phyloP scores from a whole-genome alignment of 306 rosid species.

The Cicer yamashitae region DNA sequence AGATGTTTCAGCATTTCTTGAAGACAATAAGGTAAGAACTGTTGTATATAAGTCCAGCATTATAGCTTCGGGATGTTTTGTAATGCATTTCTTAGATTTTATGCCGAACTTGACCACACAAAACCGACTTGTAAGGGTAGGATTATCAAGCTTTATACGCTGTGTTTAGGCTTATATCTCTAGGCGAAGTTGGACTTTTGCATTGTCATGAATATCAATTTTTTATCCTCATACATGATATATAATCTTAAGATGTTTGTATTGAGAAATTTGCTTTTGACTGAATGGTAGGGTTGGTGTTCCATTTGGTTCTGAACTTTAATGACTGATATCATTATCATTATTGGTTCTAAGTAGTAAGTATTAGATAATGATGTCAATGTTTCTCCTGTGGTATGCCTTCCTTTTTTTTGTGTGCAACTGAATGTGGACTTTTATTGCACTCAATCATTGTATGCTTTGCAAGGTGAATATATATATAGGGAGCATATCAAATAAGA shows the following conservation, averaged over 20 bases:
- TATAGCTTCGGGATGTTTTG: neutral
- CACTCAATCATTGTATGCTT: slow-evolving; percentile 10
- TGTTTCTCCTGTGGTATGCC: neutral
- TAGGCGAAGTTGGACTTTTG: neutral
- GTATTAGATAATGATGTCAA: slow-evolving; percentile 5
- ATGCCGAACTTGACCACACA: neutral
- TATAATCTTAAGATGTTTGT: slow-evolving; percentile 13
- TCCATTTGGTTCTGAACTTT: slow-evolving; percentile 26
- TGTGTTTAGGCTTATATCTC: neutral
- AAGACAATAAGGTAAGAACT: slow-evolving; percentile 68
- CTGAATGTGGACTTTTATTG: slow-evolving; percentile 9
- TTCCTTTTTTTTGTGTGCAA: neutral
- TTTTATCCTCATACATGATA: neutral
- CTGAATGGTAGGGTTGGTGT: slow-evolving; percentile 9
- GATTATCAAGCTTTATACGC: neutral
- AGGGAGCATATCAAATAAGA: no score
- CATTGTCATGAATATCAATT: neutral
- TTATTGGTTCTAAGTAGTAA: slow-evolving; percentile 12
- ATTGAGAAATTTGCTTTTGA: slow-evolving; percentile 32
- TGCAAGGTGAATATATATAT: neutral
- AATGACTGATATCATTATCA: neutral
- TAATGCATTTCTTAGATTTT: neutral
- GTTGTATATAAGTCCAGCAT: slow-evolving; percentile 36
- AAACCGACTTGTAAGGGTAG: neutral
- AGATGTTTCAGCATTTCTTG: slow-evolving; percentile 92